Conservation (phyloP, 169 alveolate genomes). For the Plasmodium gonderi region DNA sequence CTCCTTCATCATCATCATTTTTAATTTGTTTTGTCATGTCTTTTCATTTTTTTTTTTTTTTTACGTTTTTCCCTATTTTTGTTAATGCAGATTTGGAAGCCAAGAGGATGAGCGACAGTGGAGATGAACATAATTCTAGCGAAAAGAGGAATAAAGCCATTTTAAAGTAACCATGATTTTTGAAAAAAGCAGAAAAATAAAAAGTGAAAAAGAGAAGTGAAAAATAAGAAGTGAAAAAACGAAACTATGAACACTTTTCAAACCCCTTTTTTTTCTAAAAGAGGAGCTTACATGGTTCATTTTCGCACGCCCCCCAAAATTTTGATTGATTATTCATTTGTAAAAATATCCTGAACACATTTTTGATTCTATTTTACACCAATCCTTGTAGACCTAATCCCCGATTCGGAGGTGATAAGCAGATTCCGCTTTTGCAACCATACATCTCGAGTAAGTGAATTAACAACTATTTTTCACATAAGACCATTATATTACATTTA, state of each 20-base stretch:
- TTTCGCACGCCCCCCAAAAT: not conserved
- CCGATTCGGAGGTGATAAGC: conserved; percentile 47
- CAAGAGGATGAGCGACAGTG: not conserved
- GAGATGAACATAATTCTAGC: conserved; percentile 17
- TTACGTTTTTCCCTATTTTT: not conserved
- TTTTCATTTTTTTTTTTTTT: not conserved
- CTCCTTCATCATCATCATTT: not conserved
- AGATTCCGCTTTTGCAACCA: conserved; percentile 49
- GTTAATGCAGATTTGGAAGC: conserved; percentile 4
- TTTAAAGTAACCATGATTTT: conserved; percentile 31
- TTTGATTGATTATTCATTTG: not conserved
- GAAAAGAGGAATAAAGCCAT: conserved; percentile 64
- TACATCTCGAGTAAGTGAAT: conserved; percentile 5
- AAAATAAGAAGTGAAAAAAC: too few species aligned
- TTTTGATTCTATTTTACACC: not conserved
- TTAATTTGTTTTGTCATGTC: not conserved
- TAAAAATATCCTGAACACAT: not conserved
- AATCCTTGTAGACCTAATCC: conserved; percentile 56
- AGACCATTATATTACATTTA: not conserved
- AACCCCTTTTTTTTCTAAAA: too few species aligned
- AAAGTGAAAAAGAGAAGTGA: too few species aligned
- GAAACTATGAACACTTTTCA: too few species aligned
- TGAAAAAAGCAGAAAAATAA: not conserved
- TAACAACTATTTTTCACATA: not conserved
- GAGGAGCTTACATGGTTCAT: too few species aligned